Conservation (phyloP, 1,284 basidiomycete species). For the Cryptococcus maquisensis region DNA sequence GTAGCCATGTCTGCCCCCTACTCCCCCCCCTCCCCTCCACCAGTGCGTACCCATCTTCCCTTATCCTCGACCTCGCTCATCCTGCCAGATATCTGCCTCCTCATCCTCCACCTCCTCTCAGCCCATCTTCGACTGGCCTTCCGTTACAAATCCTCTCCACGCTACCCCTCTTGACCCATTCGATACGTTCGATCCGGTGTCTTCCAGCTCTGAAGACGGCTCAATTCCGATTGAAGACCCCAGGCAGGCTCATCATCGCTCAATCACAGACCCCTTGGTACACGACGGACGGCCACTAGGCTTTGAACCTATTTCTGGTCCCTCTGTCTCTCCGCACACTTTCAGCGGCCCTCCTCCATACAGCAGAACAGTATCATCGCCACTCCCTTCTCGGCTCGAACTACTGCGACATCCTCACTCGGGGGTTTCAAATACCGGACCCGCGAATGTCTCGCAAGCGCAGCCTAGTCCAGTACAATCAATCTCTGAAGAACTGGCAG, state of each 20-base stretch:
- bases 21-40: background rate
- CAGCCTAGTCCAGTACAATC: slow-evolving; percentile 27
- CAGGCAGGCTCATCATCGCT: slow-evolving; percentile 6
- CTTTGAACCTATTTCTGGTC: slow-evolving; percentile 11
- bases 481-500: slow-evolving; percentile 67
- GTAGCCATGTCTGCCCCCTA: background rate
- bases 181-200: slow-evolving; percentile 38
- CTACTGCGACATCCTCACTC: slow-evolving; percentile 29
- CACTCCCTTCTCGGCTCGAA: slow-evolving; percentile 29
- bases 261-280: slow-evolving; percentile 15
- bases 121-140: slow-evolving; percentile 28
- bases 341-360: slow-evolving; percentile 24
- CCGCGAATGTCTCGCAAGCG: slow-evolving; percentile 3
- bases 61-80: background rate
- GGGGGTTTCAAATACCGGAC: slow-evolving; percentile 2
- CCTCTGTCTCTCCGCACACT: slow-evolving; percentile 7
- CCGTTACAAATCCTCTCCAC: background rate
- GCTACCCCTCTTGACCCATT: slow-evolving; percentile 30
- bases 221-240: background rate
- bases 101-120: slow-evolving; percentile 35
- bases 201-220: slow-evolving; percentile 25
- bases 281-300: slow-evolving; percentile 19
- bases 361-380: slow-evolving; percentile 34
- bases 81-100: slow-evolving; percentile 26
- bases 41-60: slow-evolving; percentile 6